Conservation (phyloP, 768 basidiomycete species). For the Tricholomella constricta region DNA sequence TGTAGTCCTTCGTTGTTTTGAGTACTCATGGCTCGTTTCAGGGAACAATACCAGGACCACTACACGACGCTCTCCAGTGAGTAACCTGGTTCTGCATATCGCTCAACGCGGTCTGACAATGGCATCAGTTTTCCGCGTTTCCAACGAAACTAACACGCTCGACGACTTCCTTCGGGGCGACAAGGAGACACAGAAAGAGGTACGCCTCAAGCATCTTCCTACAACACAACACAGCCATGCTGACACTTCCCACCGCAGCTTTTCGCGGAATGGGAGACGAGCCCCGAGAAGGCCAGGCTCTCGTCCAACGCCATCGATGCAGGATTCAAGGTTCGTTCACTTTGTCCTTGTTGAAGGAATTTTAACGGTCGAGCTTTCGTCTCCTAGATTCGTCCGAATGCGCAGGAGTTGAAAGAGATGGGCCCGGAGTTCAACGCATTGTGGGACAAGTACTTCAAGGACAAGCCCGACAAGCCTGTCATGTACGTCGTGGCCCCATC, state of each 20-base stretch:
- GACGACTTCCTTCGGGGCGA: conserved; percentile 75
- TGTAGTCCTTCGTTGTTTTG: not conserved
- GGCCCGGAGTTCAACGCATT: conserved; percentile 74
- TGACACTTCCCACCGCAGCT: conserved; percentile 42
- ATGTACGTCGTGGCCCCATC: conserved; percentile 42
- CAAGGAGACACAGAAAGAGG: conserved; percentile 57
- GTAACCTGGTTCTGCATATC: conserved; percentile 11
- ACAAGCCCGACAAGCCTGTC: conserved; percentile 79
- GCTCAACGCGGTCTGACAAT: too few species aligned
- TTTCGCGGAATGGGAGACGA: conserved; percentile 65
- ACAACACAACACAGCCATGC: not conserved
- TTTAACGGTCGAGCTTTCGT: too few species aligned
- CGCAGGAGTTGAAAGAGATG: conserved; percentile 73
- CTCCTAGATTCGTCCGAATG: conserved; percentile 63
- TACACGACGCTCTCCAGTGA: conserved; percentile 68
- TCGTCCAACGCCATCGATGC: conserved; percentile 76
- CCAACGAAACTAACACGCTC: conserved; percentile 60
- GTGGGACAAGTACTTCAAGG: conserved; percentile 73
- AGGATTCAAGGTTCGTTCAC: conserved; percentile 58
- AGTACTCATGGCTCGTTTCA: conserved; percentile 20
- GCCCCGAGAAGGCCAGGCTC: conserved; percentile 67
- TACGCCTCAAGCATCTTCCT: conserved; percentile 23
- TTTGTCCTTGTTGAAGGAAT: too few species aligned
- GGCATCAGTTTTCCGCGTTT: conserved; percentile 67
- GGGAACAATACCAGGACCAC: conserved; percentile 75